These are phyloP conservation scores for Mycena belliarum DNA, from an alignment of 768 basidiomycete species.

Conservation along the genomic window DNA sequence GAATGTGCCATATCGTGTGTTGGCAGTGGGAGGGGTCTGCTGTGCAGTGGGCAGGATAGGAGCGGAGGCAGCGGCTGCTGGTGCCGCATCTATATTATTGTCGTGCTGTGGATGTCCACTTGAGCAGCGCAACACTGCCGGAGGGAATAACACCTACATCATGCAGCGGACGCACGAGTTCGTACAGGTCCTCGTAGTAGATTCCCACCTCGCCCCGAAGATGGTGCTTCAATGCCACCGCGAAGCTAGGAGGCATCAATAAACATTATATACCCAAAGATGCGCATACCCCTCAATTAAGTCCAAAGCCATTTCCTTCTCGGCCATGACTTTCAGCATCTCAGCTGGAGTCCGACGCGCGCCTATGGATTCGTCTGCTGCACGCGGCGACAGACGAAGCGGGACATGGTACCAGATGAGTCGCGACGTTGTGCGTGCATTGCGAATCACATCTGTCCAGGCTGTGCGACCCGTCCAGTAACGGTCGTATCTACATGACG, in stretches of 20 bases:
- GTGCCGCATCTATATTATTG: too few species aligned
- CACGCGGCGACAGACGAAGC: slow-evolving; percentile 35
- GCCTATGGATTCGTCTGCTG: background rate
- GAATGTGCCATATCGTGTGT: background rate
- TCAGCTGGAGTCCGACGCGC: slow-evolving; percentile 39
- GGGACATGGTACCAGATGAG: slow-evolving; percentile 68
- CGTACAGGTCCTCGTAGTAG: slow-evolving; percentile 63
- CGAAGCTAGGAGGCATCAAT: slow-evolving; percentile 38
- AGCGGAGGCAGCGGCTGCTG: background rate
- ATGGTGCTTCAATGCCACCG: slow-evolving; percentile 62
- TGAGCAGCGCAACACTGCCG: too few species aligned
- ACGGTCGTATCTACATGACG: slow-evolving; percentile 50
- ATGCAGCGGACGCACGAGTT: slow-evolving; percentile 56
- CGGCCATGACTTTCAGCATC: slow-evolving; percentile 52
- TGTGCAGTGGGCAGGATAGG: background rate
- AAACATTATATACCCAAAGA: background rate
- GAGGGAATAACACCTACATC: too few species aligned
- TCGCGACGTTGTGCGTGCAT: slow-evolving; percentile 49
- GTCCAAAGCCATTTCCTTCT: slow-evolving; percentile 61
- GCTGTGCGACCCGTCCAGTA: slow-evolving; percentile 59
- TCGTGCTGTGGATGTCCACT: too few species aligned
- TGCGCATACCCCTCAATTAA: slow-evolving; percentile 53
- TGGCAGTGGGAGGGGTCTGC: background rate
- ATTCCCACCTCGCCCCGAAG: slow-evolving; percentile 61
- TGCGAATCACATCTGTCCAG: slow-evolving; percentile 60